phyloP scores from a whole-genome alignment of 805 yeast genomes.

The Wickerhamiella vanderwaltii region DNA sequence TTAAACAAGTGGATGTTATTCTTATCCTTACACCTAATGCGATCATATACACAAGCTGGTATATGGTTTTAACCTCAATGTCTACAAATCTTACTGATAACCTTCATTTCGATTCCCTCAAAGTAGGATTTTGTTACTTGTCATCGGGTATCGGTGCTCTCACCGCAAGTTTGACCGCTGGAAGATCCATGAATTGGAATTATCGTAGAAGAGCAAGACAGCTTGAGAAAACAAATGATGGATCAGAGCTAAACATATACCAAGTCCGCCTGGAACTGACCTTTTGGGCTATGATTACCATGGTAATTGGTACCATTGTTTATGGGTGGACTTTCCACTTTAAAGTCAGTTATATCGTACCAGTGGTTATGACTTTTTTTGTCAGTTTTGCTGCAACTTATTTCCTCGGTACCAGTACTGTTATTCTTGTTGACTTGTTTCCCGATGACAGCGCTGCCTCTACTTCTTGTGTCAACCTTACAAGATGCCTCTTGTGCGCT shows the following conservation, averaged over 20 bases:
- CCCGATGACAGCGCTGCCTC: slow-evolving; percentile 65
- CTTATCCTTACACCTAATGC: slow-evolving; percentile 46
- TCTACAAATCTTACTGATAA: slow-evolving; percentile 40
- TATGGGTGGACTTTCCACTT: slow-evolving; percentile 65
- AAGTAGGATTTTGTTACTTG: slow-evolving; percentile 59
- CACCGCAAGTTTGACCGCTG: slow-evolving; percentile 46
- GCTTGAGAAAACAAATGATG: slow-evolving; percentile 28
- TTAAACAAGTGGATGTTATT: slow-evolving; percentile 36
- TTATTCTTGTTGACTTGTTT: slow-evolving; percentile 62
- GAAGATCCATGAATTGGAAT: slow-evolving; percentile 42
- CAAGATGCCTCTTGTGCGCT: slow-evolving; percentile 64
- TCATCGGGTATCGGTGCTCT: slow-evolving; percentile 63
- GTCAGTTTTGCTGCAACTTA: slow-evolving; percentile 49
- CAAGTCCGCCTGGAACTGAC: slow-evolving; percentile 42
- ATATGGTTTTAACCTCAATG: slow-evolving; percentile 52
- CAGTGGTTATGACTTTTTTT: slow-evolving; percentile 46
- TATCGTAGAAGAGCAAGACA: slow-evolving; percentile 30
- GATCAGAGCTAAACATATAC: slow-evolving; percentile 32
- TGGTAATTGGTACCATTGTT: slow-evolving; percentile 34
- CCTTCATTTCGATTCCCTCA: slow-evolving; percentile 41
- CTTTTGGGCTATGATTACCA: slow-evolving; percentile 32
- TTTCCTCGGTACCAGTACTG: slow-evolving; percentile 45
- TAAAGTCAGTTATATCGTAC: slow-evolving; percentile 38
- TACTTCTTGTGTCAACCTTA: slow-evolving; percentile 57
- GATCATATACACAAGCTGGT: slow-evolving; percentile 57